These are phyloP conservation scores for Hirsutella minnesotensis DNA, from an alignment of 2,329 filamentous ascomycete genomes.

Conservation along the genomic window DNA sequence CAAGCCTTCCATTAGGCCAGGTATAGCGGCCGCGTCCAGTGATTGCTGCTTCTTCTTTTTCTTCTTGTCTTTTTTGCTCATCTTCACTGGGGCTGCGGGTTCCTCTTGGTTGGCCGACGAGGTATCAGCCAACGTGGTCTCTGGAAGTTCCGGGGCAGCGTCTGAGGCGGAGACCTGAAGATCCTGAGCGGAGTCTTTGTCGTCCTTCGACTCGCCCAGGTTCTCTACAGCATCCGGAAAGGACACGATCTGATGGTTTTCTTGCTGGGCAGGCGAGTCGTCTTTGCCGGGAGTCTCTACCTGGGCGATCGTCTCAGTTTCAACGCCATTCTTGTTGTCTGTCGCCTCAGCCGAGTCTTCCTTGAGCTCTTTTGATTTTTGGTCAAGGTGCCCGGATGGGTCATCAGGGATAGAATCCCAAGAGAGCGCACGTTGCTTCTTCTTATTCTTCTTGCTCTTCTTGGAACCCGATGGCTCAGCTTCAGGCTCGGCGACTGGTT, in stretches of 20 bases:
- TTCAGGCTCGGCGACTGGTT: background rate
- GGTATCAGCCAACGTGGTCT: background rate
- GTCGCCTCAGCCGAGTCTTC: background rate
- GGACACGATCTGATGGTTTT: background rate
- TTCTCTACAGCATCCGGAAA: background rate
- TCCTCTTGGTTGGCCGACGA: conserved; percentile 2
- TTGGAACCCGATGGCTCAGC: conserved; percentile 2
- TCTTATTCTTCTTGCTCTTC: conserved; percentile 9
- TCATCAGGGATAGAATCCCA: conserved; percentile 1
- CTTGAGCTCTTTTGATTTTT: background rate
- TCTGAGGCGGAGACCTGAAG: too few species aligned
- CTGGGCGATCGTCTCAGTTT: background rate
- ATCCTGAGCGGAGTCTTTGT: background rate
- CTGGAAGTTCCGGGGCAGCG: background rate
- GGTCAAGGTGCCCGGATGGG: background rate
- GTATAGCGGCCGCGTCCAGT: conserved; percentile 9
- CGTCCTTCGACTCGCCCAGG: background rate
- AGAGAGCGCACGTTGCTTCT: conserved; percentile 9
- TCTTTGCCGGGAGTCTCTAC: background rate
- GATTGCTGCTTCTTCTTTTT: conserved; percentile 19
- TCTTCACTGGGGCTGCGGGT: conserved; percentile 10
- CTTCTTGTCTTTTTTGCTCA: conserved; percentile 23
- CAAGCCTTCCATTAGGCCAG: background rate
- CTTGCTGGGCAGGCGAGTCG: background rate
- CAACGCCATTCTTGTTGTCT: background rate